Conservation (phyloP, 2,329 filamentous ascomycete genomes). For the Paecilomyces formosus region DNA sequence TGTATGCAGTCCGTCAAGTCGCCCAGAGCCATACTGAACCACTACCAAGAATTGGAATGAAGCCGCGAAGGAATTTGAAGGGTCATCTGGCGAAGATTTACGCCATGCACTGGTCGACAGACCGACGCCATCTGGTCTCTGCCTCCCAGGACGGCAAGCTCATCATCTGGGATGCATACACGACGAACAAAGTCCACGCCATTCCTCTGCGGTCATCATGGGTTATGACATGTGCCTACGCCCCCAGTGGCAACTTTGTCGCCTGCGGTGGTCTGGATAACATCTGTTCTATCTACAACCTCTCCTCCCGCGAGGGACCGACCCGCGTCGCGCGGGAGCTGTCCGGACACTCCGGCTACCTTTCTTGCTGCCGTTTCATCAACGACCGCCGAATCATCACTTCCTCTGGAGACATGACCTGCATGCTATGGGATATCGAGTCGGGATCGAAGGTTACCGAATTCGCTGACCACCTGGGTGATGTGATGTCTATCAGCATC, state of each 20-base stretch:
- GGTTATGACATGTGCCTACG: conserved; percentile 99
- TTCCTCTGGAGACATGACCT: conserved; percentile 98
- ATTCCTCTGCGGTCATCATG: conserved; percentile 95
- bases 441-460: conserved; percentile 95
- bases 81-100: conserved; percentile 99
- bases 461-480: conserved; percentile 94
- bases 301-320: conserved; percentile 93
- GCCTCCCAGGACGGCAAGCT: conserved; percentile 98
- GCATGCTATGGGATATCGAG: conserved; percentile 99
- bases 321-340: conserved; percentile 92
- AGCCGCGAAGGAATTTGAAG: conserved; percentile 92
- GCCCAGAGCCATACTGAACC: conserved; percentile 87
- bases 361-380: conserved; percentile 98
- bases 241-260: conserved; percentile 95
- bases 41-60: conserved; percentile 92
- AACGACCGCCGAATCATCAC: conserved; percentile 97
- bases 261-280: conserved; percentile 98
- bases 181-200: conserved; percentile 98
- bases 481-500: conserved; percentile 99
- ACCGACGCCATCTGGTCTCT: conserved; percentile 92
- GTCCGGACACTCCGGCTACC: conserved; percentile 92
- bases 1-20: conserved; percentile 71
- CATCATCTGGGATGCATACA: conserved; percentile 99
- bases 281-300: conserved; percentile 99
- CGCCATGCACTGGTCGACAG: conserved; percentile 99